A percentile compares a stretch with the other conserved stretches of the same genome.
Evolutionary conservation across 2,329 filamentous ascomycete species (phyloP).

Genomic region (Sporothrix schenckii): DNA sequence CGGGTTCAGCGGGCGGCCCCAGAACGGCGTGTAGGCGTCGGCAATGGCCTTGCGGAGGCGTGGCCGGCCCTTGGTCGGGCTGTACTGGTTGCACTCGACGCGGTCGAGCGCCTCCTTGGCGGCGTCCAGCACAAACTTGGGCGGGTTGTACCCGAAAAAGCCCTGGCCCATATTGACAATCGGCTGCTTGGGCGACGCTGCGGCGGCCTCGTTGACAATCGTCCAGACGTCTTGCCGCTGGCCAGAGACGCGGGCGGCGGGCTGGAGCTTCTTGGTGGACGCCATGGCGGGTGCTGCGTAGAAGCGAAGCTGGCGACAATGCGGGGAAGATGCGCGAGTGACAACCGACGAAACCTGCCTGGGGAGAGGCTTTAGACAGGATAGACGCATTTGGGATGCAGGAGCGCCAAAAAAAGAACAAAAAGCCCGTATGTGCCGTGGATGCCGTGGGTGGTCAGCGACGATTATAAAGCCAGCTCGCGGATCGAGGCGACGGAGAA

Average conservation of each 20-base stretch:
- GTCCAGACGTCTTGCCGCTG: constrained; percentile 51
- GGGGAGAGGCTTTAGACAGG: constrained; percentile 5
- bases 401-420: too few species aligned
- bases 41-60: constrained; percentile 91
- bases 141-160: constrained; percentile 93
- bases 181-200: constrained; percentile 54
- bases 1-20: constrained; percentile 78
- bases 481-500: neutral
- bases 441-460: neutral
- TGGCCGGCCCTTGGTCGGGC: constrained; percentile 89
- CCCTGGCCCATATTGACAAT: constrained; percentile 61
- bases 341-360: neutral
- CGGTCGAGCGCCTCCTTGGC: constrained; percentile 86
- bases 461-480: neutral
- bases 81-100: constrained; percentile 99
- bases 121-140: constrained; percentile 84
- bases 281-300: constrained; percentile 28
- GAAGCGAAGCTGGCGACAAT: neutral
- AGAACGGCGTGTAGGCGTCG: constrained; percentile 87
- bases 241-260: constrained; percentile 47
- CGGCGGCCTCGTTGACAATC: constrained; percentile 58
- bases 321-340: neutral
- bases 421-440: too few species aligned
- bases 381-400: constrained; percentile 26
- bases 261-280: constrained; percentile 43